These are phyloP conservation scores for Licmophora abbreviata DNA, from an alignment of 108 stramenopile genomes.

Conservation along the genomic window DNA sequence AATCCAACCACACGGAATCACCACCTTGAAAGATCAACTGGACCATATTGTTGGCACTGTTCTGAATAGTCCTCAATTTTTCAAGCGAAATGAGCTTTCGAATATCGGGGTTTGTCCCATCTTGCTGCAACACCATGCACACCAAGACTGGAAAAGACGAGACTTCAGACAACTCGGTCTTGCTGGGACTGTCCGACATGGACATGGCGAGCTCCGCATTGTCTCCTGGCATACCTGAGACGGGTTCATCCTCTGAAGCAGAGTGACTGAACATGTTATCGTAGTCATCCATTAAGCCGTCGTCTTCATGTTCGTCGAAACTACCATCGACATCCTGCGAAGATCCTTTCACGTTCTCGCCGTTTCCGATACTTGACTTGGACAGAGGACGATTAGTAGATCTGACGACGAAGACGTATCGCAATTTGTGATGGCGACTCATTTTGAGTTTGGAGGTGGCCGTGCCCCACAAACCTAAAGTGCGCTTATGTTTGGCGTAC, in stretches of 20 bases:
- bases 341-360: slow-evolving; percentile 6
- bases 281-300: slow-evolving; percentile 23
- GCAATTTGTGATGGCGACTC: slow-evolving; percentile 61
- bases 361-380: background rate
- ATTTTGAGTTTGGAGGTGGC: too few species aligned
- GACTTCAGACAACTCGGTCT: slow-evolving; percentile 27
- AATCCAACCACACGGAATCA: slow-evolving; percentile 73
- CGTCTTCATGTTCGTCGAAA: slow-evolving; percentile 31
- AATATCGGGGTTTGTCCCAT: slow-evolving; percentile 79
- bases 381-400: slow-evolving; percentile 63
- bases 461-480: slow-evolving; percentile 41
- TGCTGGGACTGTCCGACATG: background rate
- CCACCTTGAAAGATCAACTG: slow-evolving; percentile 73
- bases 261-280: slow-evolving; percentile 40
- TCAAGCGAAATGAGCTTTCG: slow-evolving; percentile 70
- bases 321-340: slow-evolving; percentile 10
- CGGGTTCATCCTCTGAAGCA: slow-evolving; percentile 14
- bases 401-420: slow-evolving; percentile 60
- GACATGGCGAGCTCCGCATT: background rate
- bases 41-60: slow-evolving; percentile 48
- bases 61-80: slow-evolving; percentile 71
- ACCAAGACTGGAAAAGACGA: slow-evolving; percentile 78
- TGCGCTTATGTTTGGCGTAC: slow-evolving; percentile 48
- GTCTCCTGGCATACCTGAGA: slow-evolving; percentile 1
- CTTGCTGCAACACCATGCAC: slow-evolving; percentile 58